Evolutionary conservation across 192 early-diverging fungal genomes (phyloP).

Genomic region (Gryganskiella cystojenkinii): DNA sequence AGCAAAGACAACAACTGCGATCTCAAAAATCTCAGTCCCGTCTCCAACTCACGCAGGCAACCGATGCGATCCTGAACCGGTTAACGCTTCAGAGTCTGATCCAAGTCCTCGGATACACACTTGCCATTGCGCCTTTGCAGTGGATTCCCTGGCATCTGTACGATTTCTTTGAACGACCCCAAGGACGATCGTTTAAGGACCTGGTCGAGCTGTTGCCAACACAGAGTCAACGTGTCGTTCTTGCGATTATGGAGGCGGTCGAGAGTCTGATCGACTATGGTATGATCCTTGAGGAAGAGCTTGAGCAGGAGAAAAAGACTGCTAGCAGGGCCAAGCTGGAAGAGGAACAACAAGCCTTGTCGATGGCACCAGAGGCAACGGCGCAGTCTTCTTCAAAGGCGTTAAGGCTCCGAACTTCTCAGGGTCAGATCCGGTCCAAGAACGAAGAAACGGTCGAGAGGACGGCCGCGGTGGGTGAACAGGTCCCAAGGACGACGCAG

Average conservation of each 20-base stretch:
- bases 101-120: slow-evolving; percentile 3
- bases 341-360: no score
- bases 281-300: background rate
- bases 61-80: slow-evolving; percentile 17
- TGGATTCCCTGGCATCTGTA: slow-evolving; percentile 50
- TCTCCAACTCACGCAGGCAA: slow-evolving; percentile 10
- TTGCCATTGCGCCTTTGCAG: slow-evolving; percentile 29
- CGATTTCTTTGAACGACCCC: slow-evolving; percentile 33
- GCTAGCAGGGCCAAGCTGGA: background rate
- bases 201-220: slow-evolving; percentile 38
- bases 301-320: background rate
- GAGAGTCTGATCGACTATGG: slow-evolving; percentile 28
- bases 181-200: slow-evolving; percentile 25
- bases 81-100: slow-evolving; percentile 21
- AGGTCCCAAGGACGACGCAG: background rate
- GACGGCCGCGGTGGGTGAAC: background rate
- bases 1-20: background rate
- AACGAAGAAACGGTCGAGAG: background rate
- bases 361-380: no score
- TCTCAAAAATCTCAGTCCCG: slow-evolving; percentile 21
- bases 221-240: slow-evolving; percentile 28
- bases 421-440: no score
- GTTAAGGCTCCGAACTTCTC: background rate
- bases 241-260: slow-evolving; percentile 27
- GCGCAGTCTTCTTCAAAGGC: background rate